Evolutionary conservation across 441 rosid genomes (phyloP), one percentile per base, ranked within the genome.

Genomic region (Populus tomentosa): DNA sequence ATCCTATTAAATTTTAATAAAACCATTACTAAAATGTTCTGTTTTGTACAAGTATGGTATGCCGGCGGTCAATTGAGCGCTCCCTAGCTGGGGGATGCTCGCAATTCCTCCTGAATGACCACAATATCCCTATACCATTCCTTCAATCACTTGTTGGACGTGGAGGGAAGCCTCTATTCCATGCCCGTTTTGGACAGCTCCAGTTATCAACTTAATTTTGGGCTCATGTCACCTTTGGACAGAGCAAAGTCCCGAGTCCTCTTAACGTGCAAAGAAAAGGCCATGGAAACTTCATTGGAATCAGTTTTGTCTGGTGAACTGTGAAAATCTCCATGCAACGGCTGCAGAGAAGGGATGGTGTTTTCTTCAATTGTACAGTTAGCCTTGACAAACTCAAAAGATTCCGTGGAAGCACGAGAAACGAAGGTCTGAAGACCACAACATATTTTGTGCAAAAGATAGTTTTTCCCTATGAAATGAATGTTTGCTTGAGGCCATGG

Each of bases 401-500:
- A 85, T 86, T 86, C 88, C 78, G 72, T 80, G 71, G 80, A 69
- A 68, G 75, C 8, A 32, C 40, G 84, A n/a, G 80, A 79, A 35
- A 72, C 33, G 35, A 16, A 38, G 59, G 69, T 24, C 36, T 70
- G 69, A 70, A 67, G 77, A 71, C 24, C 36, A 64, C 53, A 28
- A 30, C 21, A 53, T n/a, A 10, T 59, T 38, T 66, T 70, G 26
- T 70, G 36, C 18, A 65, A 36, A 72, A 23, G 72, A 53, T 28
- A 2, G 30, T 28, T 6, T 38, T 68, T 40, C 78, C 82, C 82
- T 30, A 85, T 71, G 85, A 84, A 78, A 84, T 88, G 91, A 88
- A 88, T 86, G 89, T 86, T 81, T 87, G 89, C 89, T 81, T 79
- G 84, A 81, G 50, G 81, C 80, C 75, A 80, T 78, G 33, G 62